phyloP scores from a whole-genome alignment of 768 basidiomycete species.

The Mycena vitilis region DNA sequence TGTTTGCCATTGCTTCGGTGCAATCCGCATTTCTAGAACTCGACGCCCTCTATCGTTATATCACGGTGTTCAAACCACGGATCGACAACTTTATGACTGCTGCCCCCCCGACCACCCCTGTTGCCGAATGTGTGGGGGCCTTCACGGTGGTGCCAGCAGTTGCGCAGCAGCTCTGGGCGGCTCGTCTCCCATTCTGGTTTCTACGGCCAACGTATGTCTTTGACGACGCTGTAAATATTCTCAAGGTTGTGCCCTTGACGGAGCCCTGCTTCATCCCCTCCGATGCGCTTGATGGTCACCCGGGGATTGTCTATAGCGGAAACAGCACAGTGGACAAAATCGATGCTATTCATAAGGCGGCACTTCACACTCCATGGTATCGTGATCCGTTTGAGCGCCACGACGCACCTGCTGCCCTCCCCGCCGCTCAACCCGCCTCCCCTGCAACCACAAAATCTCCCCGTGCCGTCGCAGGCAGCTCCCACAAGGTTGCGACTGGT shows the following conservation, averaged over 20 bases:
- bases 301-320: no score
- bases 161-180: slow-evolving; percentile 9
- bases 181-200: slow-evolving; percentile 2
- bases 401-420: no score
- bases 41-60: slow-evolving; percentile 3
- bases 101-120: neutral
- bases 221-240: slow-evolving; percentile 2
- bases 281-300: no score
- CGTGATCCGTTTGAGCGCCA: no score
- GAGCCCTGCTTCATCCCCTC: neutral
- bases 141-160: neutral
- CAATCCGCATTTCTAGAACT: slow-evolving; percentile 7
- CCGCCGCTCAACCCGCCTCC: no score
- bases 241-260: neutral
- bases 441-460: no score
- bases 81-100: neutral
- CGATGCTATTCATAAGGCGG: no score
- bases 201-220: neutral
- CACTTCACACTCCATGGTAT: no score
- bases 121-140: neutral
- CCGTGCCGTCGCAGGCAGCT: no score
- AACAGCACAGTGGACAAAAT: no score
- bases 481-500: no score
- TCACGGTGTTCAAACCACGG: neutral
- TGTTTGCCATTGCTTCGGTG: slow-evolving; percentile 1